Evolutionary conservation across 495 filamentous ascomycete species (phyloP), one percentile per base, ranked within the genome.

Genomic region (Lophiostoma macrostomum): DNA sequence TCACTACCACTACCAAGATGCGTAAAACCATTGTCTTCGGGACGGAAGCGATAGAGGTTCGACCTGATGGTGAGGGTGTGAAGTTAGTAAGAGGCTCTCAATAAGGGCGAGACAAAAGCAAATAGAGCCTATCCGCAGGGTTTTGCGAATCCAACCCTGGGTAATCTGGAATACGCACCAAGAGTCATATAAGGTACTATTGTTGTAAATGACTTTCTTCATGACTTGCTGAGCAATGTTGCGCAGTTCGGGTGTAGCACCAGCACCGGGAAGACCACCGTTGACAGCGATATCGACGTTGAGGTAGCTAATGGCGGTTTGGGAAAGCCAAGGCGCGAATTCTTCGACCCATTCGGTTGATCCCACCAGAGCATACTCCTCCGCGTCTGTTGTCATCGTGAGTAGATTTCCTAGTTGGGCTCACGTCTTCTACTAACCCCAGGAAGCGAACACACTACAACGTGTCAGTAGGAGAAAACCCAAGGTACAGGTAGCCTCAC

Each of bases 281-380:
- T 69, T 55, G 12, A 76, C 72, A 31, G 74, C 81, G 5, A 83
- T 74, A 61, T 87, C 84, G 28, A 87, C 73, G 62, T 87, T 87
- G 25, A 87, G 56, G 55, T 87, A 86, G 1, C 81, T 81, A 10
- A 87, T 63, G 12, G 67, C 66, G 11, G 58, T 53, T 5, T 20
- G 44, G 5, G 36, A 42, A 30, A 69, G 48, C 66, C 66, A 69
- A 19, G 61, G 61, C 12, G 67, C 53, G 52, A 64, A 67, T 27
- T 69, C 62, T 46, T 69, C 66, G 3, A 69, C 57, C 64, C 64
- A 69, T 50, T 69, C 66, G 13, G 66, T 69, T 46, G 45, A 50
- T 43, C 66, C 67, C 31, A 86, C 64, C 7, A 84, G 65, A 5
- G 78, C 80, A 51, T 84, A 84, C 67, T 69, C 67, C 48, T 69